A percentile compares a stretch with the other conserved stretches of the same genome.
Conservation (phyloP, 305 asterid species). For the Ilex paraguariensis region DNA sequence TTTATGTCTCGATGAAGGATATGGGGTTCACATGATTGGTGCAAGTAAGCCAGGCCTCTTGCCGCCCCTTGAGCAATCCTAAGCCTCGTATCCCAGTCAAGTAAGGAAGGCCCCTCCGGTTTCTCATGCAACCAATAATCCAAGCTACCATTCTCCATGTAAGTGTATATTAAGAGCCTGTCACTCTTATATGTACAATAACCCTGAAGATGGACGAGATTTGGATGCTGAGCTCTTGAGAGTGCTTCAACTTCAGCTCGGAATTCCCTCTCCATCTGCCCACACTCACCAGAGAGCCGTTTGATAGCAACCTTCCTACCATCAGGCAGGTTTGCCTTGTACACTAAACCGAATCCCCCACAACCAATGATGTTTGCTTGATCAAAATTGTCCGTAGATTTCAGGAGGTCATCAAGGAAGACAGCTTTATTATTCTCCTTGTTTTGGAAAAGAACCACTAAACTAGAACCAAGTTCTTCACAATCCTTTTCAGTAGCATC, state of each 20-base stretch:
- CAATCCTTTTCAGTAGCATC: conserved; percentile 28
- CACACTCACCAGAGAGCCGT: not conserved
- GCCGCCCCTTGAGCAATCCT: not conserved
- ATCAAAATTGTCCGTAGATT: not conserved
- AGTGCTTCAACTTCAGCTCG: not conserved
- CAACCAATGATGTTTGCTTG: not conserved
- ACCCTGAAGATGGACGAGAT: not conserved
- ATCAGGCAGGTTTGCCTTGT: not conserved
- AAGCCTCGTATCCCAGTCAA: not conserved
- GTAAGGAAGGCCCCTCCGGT: not conserved
- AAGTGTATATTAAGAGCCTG: not conserved
- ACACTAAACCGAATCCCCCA: not conserved
- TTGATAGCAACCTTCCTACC: not conserved
- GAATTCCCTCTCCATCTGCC: not conserved
- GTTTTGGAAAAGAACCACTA: conserved; percentile 10
- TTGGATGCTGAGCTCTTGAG: not conserved
- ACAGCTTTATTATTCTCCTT: not conserved
- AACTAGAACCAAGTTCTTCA: conserved; percentile 40
- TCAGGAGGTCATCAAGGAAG: not conserved
- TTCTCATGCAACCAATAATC: not conserved
- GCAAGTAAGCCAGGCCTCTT: not conserved
- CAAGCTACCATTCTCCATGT: not conserved
- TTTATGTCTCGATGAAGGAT: not conserved
- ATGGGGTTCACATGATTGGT: not conserved
- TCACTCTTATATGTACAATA: not conserved